A percentile compares a stretch with the other conserved stretches of the same genome.
Evolutionary conservation across 306 rosid species (phyloP).

Genomic region (Heteromeles arbutifolia): DNA sequence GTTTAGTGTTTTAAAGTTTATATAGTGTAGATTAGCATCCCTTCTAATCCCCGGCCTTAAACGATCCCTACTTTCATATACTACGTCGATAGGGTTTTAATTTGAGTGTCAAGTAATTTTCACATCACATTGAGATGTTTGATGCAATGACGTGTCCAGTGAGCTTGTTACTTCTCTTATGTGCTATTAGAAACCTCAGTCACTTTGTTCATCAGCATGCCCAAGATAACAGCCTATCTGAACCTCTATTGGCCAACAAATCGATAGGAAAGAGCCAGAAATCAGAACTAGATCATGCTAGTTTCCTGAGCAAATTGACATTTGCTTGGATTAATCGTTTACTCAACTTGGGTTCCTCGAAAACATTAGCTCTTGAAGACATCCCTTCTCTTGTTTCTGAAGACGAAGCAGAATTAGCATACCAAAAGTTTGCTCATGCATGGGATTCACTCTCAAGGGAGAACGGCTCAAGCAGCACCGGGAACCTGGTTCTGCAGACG

Average conservation of each 20-base stretch:
- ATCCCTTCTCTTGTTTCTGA: slow-evolving; percentile 56
- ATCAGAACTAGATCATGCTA: slow-evolving; percentile 22
- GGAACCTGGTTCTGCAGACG: slow-evolving; percentile 45
- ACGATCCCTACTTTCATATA: no score
- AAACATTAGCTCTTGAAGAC: slow-evolving; percentile 46
- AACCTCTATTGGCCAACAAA: slow-evolving; percentile 38
- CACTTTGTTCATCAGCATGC: slow-evolving; percentile 7
- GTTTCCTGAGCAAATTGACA: slow-evolving; percentile 39
- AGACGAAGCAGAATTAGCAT: slow-evolving; percentile 48
- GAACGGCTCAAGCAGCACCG: slow-evolving; percentile 19
- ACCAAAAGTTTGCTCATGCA: slow-evolving; percentile 35
- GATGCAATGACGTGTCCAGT: slow-evolving; percentile 36
- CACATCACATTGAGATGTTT: slow-evolving; percentile 21
- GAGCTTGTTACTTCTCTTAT: slow-evolving; percentile 36
- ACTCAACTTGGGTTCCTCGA: slow-evolving; percentile 48
- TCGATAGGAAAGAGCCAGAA: slow-evolving; percentile 13
- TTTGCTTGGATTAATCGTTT: slow-evolving; percentile 68
- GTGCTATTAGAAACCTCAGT: slow-evolving; percentile 36
- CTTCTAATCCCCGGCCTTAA: no score
- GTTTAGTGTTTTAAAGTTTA: no score
- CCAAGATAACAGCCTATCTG: slow-evolving; percentile 25
- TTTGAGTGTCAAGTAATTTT: no score
- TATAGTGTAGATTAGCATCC: no score
- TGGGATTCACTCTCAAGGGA: slow-evolving; percentile 46
- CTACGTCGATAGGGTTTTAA: no score